phyloP scores from a whole-genome alignment of 2,329 filamentous ascomycete genomes.

The Aspergillus sp. region DNA sequence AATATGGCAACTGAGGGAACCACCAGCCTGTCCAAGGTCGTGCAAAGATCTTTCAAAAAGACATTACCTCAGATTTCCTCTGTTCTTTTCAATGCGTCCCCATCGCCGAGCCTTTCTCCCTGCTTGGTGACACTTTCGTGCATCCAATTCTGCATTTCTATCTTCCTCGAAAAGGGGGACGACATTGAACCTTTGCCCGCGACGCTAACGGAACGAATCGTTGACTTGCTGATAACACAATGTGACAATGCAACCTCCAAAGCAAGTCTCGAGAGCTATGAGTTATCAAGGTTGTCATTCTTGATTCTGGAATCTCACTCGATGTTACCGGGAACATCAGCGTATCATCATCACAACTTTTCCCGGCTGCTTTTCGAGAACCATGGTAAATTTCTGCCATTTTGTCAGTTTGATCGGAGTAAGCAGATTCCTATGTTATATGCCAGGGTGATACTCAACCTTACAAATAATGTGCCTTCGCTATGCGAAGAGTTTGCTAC shows the following conservation, averaged over 20 bases:
- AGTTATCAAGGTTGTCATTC: slow-evolving; percentile 31
- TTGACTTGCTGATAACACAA: slow-evolving; percentile 30
- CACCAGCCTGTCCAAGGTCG: slow-evolving; percentile 32
- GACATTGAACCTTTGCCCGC: slow-evolving; percentile 29
- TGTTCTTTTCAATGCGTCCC: slow-evolving; percentile 26
- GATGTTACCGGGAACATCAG: slow-evolving; percentile 29
- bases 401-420: slow-evolving; percentile 18
- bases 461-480: slow-evolving; percentile 75
- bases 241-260: background rate
- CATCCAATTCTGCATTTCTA: slow-evolving; percentile 34
- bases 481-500: slow-evolving; percentile 69
- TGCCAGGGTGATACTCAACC: slow-evolving; percentile 75
- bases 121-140: slow-evolving; percentile 37
- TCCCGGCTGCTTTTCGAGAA: slow-evolving; percentile 34
- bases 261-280: slow-evolving; percentile 20
- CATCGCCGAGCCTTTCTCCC: slow-evolving; percentile 30
- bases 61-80: slow-evolving; percentile 26
- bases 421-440: slow-evolving; percentile 42
- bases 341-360: slow-evolving; percentile 28
- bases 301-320: slow-evolving; percentile 44
- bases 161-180: slow-evolving; percentile 35
- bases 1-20: slow-evolving; percentile 24
- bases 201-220: slow-evolving; percentile 29
- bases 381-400: slow-evolving; percentile 44
- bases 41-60: slow-evolving; percentile 32